A percentile compares a stretch with the other conserved stretches of the same genome.
phyloP scores from a whole-genome alignment of 2,329 filamentous ascomycete species.

The Apiospora arundinis region DNA sequence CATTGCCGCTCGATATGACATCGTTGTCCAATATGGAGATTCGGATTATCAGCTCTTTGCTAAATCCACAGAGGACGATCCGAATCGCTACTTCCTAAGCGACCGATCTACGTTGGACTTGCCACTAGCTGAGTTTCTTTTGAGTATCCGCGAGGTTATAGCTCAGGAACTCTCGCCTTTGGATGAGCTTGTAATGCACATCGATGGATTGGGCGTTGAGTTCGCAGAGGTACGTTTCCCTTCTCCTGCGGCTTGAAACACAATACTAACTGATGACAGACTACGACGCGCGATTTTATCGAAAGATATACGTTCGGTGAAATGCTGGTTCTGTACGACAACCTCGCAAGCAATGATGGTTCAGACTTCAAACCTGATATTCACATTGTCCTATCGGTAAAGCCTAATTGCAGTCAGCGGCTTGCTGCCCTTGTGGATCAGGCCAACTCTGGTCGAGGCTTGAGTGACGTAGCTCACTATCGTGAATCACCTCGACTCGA shows the following conservation, averaged over 20 bases:
- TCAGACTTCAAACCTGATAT: constrained; percentile 34
- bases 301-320: constrained; percentile 39
- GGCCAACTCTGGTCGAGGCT: constrained; percentile 38
- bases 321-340: constrained; percentile 39
- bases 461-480: constrained; percentile 41
- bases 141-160: constrained; percentile 39
- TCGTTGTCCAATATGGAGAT: constrained; percentile 40
- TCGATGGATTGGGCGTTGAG: constrained; percentile 42
- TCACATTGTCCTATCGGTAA: constrained; percentile 41
- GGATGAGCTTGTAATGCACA: constrained; percentile 41
- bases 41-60: constrained; percentile 42
- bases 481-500: constrained; percentile 32
- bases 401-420: constrained; percentile 40
- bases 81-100: constrained; percentile 41
- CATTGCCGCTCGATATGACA: constrained; percentile 35
- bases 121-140: constrained; percentile 36
- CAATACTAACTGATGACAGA: constrained; percentile 32
- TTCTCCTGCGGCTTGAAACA: background rate
- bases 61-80: constrained; percentile 40
- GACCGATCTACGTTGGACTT: constrained; percentile 37
- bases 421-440: constrained; percentile 40
- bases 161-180: constrained; percentile 42
- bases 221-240: constrained; percentile 40
- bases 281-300: constrained; percentile 38
- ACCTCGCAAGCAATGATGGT: constrained; percentile 39